A percentile compares a stretch with the other conserved stretches of the same genome.
Evolutionary conservation across 2,329 filamentous ascomycete genomes (phyloP).

Genomic region (Penicillium sp.): DNA sequence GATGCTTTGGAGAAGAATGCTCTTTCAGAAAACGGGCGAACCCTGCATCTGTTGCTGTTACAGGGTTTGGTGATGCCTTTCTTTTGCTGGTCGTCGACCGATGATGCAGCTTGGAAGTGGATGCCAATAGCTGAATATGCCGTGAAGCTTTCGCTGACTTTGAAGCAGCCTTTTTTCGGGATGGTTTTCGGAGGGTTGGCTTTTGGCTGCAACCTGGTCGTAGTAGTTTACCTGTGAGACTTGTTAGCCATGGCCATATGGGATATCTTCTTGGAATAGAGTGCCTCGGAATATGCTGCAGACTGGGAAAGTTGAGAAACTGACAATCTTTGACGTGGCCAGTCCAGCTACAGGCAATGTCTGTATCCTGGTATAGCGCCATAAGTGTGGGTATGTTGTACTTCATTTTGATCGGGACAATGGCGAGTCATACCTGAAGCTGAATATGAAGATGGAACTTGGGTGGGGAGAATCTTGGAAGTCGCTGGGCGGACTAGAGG

Average conservation of each 20-base stretch:
- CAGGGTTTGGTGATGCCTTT: not conserved
- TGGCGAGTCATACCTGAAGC: not conserved
- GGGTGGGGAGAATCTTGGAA: not conserved
- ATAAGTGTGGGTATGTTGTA: conserved; percentile 45
- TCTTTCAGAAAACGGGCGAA: conserved; percentile 53
- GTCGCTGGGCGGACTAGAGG: not conserved
- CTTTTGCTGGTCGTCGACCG: not conserved
- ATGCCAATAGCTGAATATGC: conserved; percentile 1
- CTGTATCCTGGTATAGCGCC: conserved; percentile 35
- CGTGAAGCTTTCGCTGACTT: conserved; percentile 18
- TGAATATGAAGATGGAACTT: not conserved
- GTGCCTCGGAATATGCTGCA: too few relatives aligned
- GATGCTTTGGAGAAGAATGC: conserved; percentile 53
- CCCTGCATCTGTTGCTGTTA: conserved; percentile 38
- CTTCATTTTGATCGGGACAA: conserved; percentile 30
- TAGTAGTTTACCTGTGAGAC: conserved; percentile 14
- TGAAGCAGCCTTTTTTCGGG: conserved; percentile 26
- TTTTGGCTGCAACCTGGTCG: conserved; percentile 1
- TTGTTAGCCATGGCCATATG: conserved; percentile 7
- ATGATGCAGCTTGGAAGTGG: not conserved
- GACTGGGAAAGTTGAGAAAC: conserved; percentile 9
- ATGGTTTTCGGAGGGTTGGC: conserved; percentile 8
- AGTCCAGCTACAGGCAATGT: conserved; percentile 31
- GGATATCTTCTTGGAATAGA: too few relatives aligned
- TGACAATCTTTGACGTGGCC: conserved; percentile 36